Evolutionary conservation across 139 green algal species (phyloP), one percentile per base, ranked within the genome.

Genomic region (Astrephomene gubernaculifera): DNA sequence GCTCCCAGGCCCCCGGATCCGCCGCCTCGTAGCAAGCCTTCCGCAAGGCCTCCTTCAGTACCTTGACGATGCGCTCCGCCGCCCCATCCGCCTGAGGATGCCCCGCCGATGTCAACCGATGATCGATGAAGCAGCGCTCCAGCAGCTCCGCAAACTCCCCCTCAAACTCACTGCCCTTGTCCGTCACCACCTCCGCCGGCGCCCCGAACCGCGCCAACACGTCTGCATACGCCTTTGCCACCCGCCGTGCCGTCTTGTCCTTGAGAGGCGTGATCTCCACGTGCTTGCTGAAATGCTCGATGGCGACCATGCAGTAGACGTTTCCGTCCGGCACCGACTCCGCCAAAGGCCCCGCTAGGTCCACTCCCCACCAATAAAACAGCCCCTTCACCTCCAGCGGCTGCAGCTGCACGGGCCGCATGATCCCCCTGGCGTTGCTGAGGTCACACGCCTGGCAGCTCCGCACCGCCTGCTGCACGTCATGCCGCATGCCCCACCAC

Each of bases 41-140:
- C 5, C 71, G 70, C 33, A 93, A 25, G 4, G 41, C 84, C 4
- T 36, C 29, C 67, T 93, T 90, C 0, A 85, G 10, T 0, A 80
- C 81, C 43, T 88, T 70, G 7, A 93, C 84, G 0, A 61, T 35
- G 0, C 85, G 71, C 74, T 91, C 87, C 39, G 83, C 72, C 0
- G 86, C 45, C 5, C 89, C 82, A 33, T 92, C 79, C 24, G 70
- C 83, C 43, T 92, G 74, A 0, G 89, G 87, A 60, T 88, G 69
- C 12, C 79, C 6, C 5, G 86, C 43, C 0, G 74, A 64, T 4
- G 89, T 90, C 17, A 12, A 49, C 19, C 86, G 69, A 43, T 92
- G 89, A 43, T 86, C 76, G 12, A 92, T 85, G 31, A 87, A 70
- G 12, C 36, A 49, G 0, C 29, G 43, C 25, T 79, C 60, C 49